phyloP scores from a whole-genome alignment of 1,284 basidiomycete species.

The Leccinum variabile region DNA sequence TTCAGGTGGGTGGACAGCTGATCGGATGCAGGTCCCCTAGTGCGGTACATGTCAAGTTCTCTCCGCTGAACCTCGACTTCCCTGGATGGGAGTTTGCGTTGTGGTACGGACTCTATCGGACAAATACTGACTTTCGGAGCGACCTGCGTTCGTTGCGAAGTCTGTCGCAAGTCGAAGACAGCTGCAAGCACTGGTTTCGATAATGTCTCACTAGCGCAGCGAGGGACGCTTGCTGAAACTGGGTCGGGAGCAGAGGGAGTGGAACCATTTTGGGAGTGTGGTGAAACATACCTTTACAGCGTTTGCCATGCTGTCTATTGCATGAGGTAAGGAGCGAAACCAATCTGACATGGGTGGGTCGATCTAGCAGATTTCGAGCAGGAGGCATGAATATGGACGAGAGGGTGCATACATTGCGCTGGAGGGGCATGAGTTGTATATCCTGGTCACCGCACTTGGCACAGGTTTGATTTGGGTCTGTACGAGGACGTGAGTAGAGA shows the following conservation, averaged over 20 bases:
- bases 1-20: conserved; percentile 44
- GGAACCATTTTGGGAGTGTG: neutral
- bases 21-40: conserved; percentile 21
- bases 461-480: conserved; percentile 73
- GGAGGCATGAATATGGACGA: neutral
- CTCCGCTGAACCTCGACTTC: conserved; percentile 48
- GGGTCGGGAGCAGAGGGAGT: conserved; percentile 4
- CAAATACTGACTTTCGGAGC: conserved; percentile 51
- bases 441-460: conserved; percentile 57
- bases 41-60: conserved; percentile 51
- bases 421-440: conserved; percentile 71
- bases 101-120: neutral
- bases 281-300: conserved; percentile 57
- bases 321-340: conserved; percentile 64
- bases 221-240: conserved; percentile 81
- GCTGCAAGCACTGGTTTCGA: conserved; percentile 42
- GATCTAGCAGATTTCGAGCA: conserved; percentile 47
- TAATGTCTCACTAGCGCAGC: conserved; percentile 63
- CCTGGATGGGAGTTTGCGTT: conserved; percentile 36
- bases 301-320: conserved; percentile 61
- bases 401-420: conserved; percentile 56
- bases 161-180: conserved; percentile 35
- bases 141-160: conserved; percentile 43
- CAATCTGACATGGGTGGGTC: conserved; percentile 75
- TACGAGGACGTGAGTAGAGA: neutral